These are phyloP conservation scores for Cymbopogon flexuosus DNA, from an alignment of 202 grass and related monocot species.

Conservation along the genomic window DNA sequence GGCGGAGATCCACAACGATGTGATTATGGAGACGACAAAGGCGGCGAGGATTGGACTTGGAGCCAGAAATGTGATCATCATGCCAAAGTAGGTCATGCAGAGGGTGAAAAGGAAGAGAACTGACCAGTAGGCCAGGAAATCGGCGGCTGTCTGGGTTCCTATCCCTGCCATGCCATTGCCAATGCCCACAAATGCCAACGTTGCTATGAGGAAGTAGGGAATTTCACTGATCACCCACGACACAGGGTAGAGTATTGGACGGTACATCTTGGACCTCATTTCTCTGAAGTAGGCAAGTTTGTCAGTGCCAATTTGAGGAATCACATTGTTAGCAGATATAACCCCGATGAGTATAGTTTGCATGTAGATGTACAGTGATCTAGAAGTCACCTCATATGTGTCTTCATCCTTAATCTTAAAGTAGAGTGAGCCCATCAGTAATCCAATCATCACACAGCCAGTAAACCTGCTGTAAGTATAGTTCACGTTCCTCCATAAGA, in stretches of 20 bases:
- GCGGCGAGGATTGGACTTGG: constrained; percentile 20
- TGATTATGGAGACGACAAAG: constrained; percentile 26
- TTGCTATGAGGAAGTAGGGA: constrained; percentile 29
- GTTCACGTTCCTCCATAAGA: constrained; percentile 35
- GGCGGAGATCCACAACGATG: constrained; percentile 29
- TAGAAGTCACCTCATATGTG: constrained; percentile 29
- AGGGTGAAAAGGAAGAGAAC: constrained; percentile 29
- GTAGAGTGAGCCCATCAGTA: constrained; percentile 33
- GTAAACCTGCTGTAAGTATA: constrained; percentile 32
- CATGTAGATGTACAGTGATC: constrained; percentile 33
- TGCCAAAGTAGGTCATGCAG: constrained; percentile 35
- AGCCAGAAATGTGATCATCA: constrained; percentile 32
- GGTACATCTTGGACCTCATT: constrained; percentile 32
- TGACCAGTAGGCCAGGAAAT: constrained; percentile 24
- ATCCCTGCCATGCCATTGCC: constrained; percentile 34
- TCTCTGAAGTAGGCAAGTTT: constrained; percentile 25
- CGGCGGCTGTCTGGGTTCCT: background rate
- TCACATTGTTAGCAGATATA: constrained; percentile 34
- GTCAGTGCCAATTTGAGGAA: constrained; percentile 26
- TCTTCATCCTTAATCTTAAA: constrained; percentile 28
- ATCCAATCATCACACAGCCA: constrained; percentile 23
- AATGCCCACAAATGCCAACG: constrained; percentile 22
- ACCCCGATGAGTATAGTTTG: constrained; percentile 37
- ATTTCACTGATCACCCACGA: constrained; percentile 34
- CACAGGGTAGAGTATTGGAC: constrained; percentile 18